Base-by-base conservation (phyloP, 1,284 basidiomycete genomes). In the Porodaedalea pini region DNA sequence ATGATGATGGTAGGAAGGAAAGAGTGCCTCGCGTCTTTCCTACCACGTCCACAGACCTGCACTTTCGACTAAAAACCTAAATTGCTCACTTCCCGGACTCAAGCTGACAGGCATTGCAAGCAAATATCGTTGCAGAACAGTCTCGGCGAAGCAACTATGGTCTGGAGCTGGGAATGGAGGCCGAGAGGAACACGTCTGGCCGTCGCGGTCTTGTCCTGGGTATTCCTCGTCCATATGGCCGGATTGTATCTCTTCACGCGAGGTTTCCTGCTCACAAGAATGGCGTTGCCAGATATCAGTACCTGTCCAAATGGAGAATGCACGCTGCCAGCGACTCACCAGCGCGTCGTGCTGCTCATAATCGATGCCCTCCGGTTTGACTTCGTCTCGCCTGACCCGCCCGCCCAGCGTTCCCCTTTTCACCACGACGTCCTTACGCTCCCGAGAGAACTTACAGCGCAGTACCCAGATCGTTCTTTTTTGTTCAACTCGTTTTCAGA, bases 291-390 rank as follows among this genome's bases (percentile, higher is more conserved):
- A 2, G 73, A 90, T 56, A 71, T 78, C 51, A 81, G 78, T 17
- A 56, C 69, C 19, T 86, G 85, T 62, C 62, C 70, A 0, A 67
- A 74, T 27, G 72, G 77, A 7, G 23, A 67, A 17, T 83, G 80
- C 58, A 77, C 76, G 0, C 68, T 92, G 1, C 68, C 76, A 0
- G 74, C 84, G 0, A 90, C 87, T 0, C 90, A 94, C 73, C 79
- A 79, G 62, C 85, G 90, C 63, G 88, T 90, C 6, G 79, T 99
- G 32, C 62, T 98, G 31, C 78, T 98, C 65, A 83, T 98, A 58
- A 90, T 99, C 62, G 97, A 99, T 70, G 85, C 97, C 0, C 79
- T 99, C 17, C 86, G 97, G 1, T 97, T 94, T 68, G 96, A 99
- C 73, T 99, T 98, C 69, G 75, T 99, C 54, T 83, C 93, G 0